phyloP scores from a whole-genome alignment of 208 protist genomes.

The Angomonas desouzai region DNA sequence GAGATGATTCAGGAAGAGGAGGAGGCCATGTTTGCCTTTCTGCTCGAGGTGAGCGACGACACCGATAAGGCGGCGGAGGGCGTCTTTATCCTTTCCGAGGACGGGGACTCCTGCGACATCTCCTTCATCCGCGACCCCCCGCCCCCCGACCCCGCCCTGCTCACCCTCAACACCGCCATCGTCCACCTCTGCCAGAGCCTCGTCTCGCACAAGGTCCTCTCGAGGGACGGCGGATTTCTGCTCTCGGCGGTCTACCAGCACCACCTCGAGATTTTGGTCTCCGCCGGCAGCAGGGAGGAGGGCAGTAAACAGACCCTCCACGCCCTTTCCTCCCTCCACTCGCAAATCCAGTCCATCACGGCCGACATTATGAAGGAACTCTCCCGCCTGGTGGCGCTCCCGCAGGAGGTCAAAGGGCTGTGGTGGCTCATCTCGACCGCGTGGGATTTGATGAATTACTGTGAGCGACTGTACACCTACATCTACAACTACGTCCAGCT shows the following conservation, averaged over 20 bases:
- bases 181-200: background rate
- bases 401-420: background rate
- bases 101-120: background rate
- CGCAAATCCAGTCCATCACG: slow-evolving; percentile 1
- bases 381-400: background rate
- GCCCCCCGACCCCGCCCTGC: background rate
- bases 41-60: slow-evolving; percentile 11
- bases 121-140: background rate
- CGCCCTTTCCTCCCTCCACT: background rate
- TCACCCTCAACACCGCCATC: slow-evolving; percentile 2
- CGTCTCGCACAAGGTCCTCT: background rate
- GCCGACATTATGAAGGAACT: background rate
- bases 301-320: background rate
- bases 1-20: background rate
- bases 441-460: background rate
- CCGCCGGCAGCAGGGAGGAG: background rate
- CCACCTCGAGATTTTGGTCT: background rate
- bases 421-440: background rate
- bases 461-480: background rate
- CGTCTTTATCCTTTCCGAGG: background rate
- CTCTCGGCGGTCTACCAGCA: background rate
- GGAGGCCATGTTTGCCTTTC: slow-evolving; percentile 6
- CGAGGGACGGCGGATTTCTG: background rate
- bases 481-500: background rate
- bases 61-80: background rate